Base-by-base conservation (phyloP, 148 eudicot species). In the Mesembryanthemum crystallinum region DNA sequence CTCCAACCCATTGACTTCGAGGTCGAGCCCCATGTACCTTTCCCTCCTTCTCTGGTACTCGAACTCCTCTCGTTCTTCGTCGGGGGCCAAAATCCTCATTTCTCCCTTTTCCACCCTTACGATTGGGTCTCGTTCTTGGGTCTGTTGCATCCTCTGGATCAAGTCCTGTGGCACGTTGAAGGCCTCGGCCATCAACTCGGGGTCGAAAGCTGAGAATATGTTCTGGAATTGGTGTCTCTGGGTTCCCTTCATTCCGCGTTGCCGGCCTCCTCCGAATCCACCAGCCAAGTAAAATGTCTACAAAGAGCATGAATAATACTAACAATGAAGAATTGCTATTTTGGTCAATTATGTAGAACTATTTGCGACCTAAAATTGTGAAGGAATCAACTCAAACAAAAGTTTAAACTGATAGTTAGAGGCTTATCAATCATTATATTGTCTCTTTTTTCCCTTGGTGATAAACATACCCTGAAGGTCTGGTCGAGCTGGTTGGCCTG, bases 401-500 rank as follows among this genome's bases (percentile, higher is more conserved):
- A n/a, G n/a, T n/a, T n/a, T n/a, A n/a, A n/a, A n/a, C n/a, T n/a
- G n/a, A n/a, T n/a, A n/a, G n/a, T n/a, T n/a, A n/a, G n/a, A n/a
- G n/a, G n/a, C n/a, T n/a, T n/a, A n/a, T n/a, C n/a, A n/a, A n/a
- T n/a, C n/a, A n/a, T n/a, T n/a, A n/a, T n/a, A n/a, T n/a, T n/a
- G n/a, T n/a, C n/a, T n/a, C n/a, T n/a, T n/a, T n/a, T n/a, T n/a
- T n/a, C n/a, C n/a, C n/a, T n/a, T n/a, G n/a, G n/a, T n/a, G n/a
- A n/a, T n/a, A n/a, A n/a, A n/a, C 27, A 5, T 84, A 91, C 97
- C 82, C 89, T 85, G 76, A 80, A 77, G 51, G 68, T 64, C 35
- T 81, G 81, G 81, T 92, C 97, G 32, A 92, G 94, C 64, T 90
- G 94, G 85, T 92, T 92, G 68, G 89, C 77, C 18, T 74, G 86